These are phyloP conservation scores for Madurella fahalii DNA, from an alignment of 2,329 filamentous ascomycete genomes.

Conservation along the genomic window DNA sequence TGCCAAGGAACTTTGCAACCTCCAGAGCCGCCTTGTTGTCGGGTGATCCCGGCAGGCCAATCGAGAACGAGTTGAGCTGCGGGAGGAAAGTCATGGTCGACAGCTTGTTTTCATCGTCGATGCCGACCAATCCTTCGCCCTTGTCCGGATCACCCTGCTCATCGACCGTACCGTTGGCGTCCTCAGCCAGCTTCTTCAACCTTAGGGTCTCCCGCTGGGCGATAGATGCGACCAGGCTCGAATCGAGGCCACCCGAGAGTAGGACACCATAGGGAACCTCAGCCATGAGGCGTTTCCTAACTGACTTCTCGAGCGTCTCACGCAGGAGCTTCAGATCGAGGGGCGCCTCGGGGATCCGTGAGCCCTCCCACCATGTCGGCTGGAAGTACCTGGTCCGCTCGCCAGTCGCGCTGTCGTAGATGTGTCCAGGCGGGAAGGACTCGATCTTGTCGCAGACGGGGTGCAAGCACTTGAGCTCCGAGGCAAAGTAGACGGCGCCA, in stretches of 20 bases:
- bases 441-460: slow-evolving; percentile 94
- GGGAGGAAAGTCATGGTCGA: slow-evolving; percentile 88
- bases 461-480: slow-evolving; percentile 90
- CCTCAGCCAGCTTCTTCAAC: slow-evolving; percentile 61
- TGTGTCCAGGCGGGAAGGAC: slow-evolving; percentile 88
- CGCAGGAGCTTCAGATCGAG: slow-evolving; percentile 81
- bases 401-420: slow-evolving; percentile 92
- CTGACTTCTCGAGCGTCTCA: slow-evolving; percentile 79
- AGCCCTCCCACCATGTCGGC: slow-evolving; percentile 86
- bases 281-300: slow-evolving; percentile 96
- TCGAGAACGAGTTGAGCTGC: slow-evolving; percentile 97
- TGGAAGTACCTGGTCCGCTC: slow-evolving; percentile 83
- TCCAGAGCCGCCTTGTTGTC: slow-evolving; percentile 89
- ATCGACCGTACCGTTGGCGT: slow-evolving; percentile 39
- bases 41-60: slow-evolving; percentile 86
- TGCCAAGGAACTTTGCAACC: slow-evolving; percentile 94
- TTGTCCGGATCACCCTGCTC: slow-evolving; percentile 51
- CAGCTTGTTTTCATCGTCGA: slow-evolving; percentile 87
- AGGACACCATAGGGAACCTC: slow-evolving; percentile 97
- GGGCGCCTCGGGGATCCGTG: slow-evolving; percentile 71
- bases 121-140: slow-evolving; percentile 77
- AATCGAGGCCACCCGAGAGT: slow-evolving; percentile 92
- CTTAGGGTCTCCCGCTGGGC: slow-evolving; percentile 87
- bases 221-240: slow-evolving; percentile 89
- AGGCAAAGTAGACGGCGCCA: slow-evolving; percentile 88